Percentiles rank a stretch among this genome's conserved stretches.
phyloP scores from a whole-genome alignment of 2,329 filamentous ascomycete species.

The Pleurostoma richardsiae region DNA sequence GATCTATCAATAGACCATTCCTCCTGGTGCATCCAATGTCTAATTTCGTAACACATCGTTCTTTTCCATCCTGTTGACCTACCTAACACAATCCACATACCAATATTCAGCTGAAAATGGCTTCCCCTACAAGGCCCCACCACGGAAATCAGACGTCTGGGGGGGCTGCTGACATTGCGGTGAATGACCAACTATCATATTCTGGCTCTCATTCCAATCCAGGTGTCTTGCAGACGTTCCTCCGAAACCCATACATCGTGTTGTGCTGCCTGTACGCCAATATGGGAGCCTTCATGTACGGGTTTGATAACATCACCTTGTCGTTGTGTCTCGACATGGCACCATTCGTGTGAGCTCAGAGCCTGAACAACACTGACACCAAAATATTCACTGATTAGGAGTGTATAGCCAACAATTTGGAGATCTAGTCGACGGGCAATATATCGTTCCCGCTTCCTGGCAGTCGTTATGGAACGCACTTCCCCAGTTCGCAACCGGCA shows the following conservation, averaged over 20 bases:
- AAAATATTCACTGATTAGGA: too few species aligned
- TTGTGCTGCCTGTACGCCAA: conserved; percentile 2
- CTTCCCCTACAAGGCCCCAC: too few species aligned
- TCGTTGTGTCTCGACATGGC: conserved; percentile 3
- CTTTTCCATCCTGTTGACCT: too few species aligned
- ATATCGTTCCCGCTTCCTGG: conserved; percentile 2
- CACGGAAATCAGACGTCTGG: too few species aligned
- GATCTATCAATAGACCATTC: too few species aligned
- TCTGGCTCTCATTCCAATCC: neutral
- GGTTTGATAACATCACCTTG: conserved; percentile 5
- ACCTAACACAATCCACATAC: too few species aligned
- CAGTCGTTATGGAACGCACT: conserved; percentile 5
- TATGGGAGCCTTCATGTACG: conserved; percentile 4
- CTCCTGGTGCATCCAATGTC: too few species aligned
- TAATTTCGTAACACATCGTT: too few species aligned
- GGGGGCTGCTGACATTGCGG: too few species aligned
- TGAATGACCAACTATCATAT: too few species aligned
- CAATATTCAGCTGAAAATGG: too few species aligned
- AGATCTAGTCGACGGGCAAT: conserved; percentile 1
- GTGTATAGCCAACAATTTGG: conserved; percentile 1
- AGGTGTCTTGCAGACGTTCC: neutral
- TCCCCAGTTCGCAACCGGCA: conserved; percentile 2
- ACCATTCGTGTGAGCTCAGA: conserved; percentile 1
- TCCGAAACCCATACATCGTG: neutral
- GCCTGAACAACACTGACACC: too few species aligned